Conservation (phyloP, 208 protist species). For the Wallacemonas sp. region DNA sequence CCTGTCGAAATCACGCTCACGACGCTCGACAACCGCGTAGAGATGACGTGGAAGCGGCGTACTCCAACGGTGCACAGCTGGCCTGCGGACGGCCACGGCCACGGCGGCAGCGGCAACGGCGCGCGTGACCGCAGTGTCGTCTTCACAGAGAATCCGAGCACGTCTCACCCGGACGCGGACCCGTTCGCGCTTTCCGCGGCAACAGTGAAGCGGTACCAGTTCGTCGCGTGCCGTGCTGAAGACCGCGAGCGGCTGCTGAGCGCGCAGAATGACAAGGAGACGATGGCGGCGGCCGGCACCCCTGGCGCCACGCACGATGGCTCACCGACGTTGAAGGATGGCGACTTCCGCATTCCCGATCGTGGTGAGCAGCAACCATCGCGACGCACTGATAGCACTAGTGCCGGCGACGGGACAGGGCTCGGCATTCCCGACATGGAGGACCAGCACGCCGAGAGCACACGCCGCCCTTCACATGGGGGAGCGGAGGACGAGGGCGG, state of each 20-base stretch:
- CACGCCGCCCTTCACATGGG: neutral
- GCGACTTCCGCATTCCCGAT: conserved; percentile 11
- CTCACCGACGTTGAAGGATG: neutral
- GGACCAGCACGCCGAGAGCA: conserved; percentile 9
- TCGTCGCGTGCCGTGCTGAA: conserved; percentile 35
- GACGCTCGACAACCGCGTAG: conserved; percentile 29
- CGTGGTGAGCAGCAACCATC: conserved; percentile 4
- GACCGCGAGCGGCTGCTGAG: conserved; percentile 17
- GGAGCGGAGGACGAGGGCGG: conserved; percentile 15
- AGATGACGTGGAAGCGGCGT: conserved; percentile 35
- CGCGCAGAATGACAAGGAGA: neutral
- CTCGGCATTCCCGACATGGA: conserved; percentile 48
- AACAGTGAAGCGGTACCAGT: conserved; percentile 44
- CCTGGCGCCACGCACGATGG: neutral
- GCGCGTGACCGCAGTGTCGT: conserved; percentile 1
- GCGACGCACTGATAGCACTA: neutral
- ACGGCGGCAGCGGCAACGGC: neutral
- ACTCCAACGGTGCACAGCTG: neutral
- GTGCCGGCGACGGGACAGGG: neutral
- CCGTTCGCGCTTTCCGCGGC: conserved; percentile 2
- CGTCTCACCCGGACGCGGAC: neutral
- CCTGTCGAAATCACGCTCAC: conserved; percentile 41
- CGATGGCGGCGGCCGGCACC: neutral
- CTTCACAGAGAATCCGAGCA: neutral
- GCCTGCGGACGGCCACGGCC: neutral